phyloP scores from a whole-genome alignment of 2,329 filamentous ascomycete genomes.

The Xylariaceae sp. region DNA sequence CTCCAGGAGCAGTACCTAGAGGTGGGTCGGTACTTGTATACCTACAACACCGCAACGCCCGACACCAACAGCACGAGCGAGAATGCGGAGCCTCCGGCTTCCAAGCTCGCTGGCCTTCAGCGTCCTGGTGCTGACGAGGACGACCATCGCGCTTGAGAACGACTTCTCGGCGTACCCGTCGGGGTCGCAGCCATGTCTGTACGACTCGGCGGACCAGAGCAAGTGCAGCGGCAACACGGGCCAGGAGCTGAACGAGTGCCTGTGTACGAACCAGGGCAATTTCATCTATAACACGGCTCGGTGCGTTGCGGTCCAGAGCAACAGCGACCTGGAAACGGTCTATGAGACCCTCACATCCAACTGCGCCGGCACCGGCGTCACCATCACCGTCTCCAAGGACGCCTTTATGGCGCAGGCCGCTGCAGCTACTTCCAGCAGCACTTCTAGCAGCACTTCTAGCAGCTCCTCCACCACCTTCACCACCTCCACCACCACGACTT shows the following conservation, averaged over 20 bases:
- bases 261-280: constrained; percentile 52
- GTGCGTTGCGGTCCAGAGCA: constrained; percentile 46
- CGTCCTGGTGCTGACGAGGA: constrained; percentile 33
- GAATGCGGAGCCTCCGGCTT: constrained; percentile 26
- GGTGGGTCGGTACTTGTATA: background rate
- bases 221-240: constrained; percentile 46
- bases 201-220: constrained; percentile 42
- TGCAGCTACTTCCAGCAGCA: too few species aligned
- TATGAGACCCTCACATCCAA: constrained; percentile 48
- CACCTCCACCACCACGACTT: constrained; percentile 17
- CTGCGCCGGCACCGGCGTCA: constrained; percentile 49
- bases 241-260: constrained; percentile 49
- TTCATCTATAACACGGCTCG: constrained; percentile 52
- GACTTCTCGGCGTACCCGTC: constrained; percentile 50
- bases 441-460: too few species aligned
- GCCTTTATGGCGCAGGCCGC: constrained; percentile 44
- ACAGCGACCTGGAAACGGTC: constrained; percentile 43
- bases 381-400: constrained; percentile 44
- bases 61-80: background rate
- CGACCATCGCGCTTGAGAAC: constrained; percentile 33
- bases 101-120: constrained; percentile 31
- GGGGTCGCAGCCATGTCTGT: constrained; percentile 47
- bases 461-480: constrained; percentile 27
- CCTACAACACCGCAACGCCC: background rate
- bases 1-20: background rate